Base-by-base conservation (phyloP, 192 early-diverging fungal species). In the Paraglomus occultum region DNA sequence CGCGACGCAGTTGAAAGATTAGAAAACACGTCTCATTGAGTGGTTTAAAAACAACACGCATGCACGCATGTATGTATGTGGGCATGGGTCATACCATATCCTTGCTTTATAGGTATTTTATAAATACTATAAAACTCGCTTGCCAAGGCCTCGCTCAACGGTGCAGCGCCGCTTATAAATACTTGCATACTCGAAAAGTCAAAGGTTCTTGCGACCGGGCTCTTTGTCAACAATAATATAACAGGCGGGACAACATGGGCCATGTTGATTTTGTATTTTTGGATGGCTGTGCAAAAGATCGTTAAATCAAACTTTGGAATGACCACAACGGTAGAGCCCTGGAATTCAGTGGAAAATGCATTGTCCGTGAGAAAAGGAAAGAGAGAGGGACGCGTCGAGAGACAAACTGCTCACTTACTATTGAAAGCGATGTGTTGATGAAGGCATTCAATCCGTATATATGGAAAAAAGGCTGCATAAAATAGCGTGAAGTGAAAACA, bases 191-290 rank as follows among this genome's bases (percentile, higher is more conserved):
- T 76, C 8, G 80, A 75, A 39, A 94, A 70, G 61, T 90, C 79
- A 70, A 83, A 92, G 8, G 88, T 80, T 14, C 81, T 78, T 6
- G 88, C 82, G 45, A 87, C 60, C 7, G 89, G 87, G n/a, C 81
- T 73, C 64, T 91, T 91, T 39, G 84, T 81, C 40, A 94, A 73
- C 46, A 79, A 72, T 8, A 93, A 22, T n/a, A 85, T 70, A 68
- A 93, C 87, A 44, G 91, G 91, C 23, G 92, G 90, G 2, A 88
- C 90, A 11, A 82, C 45, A 55, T 75, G 72, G 49, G 73, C 57
- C 8, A 65, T 66, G 17, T 52, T 60, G 46, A 83, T 71, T 73
- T 81, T 82, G 70, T 86, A 82, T 38, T 77, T 75, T 67, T 84
- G 76, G 42, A 93, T 79, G 14, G 71, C 44, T 11, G 55, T 57